Conservation (phyloP, 2,329 filamentous ascomycete species). For the Exophiala alcalophila region DNA sequence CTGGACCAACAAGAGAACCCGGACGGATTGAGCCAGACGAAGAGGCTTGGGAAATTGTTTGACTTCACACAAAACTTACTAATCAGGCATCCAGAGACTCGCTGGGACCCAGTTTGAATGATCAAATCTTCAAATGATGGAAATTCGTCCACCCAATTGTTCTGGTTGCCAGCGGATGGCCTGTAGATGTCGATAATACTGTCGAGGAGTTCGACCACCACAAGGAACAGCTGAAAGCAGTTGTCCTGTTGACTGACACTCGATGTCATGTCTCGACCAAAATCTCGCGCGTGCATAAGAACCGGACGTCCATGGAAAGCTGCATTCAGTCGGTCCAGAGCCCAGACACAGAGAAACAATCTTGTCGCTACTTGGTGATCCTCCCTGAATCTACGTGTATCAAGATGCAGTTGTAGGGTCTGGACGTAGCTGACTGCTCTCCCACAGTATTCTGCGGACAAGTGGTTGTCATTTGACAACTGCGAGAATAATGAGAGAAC, state of each 20-base stretch:
- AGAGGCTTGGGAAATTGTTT: too few relatives aligned
- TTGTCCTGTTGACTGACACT: slow-evolving; percentile 53
- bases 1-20: neutral
- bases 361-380: slow-evolving; percentile 33
- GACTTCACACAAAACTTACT: neutral
- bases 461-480: neutral
- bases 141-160: slow-evolving; percentile 32
- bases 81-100: slow-evolving; percentile 35
- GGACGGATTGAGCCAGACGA: too few relatives aligned
- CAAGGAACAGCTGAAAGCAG: slow-evolving; percentile 57
- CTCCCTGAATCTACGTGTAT: slow-evolving; percentile 9
- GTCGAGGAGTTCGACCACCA: slow-evolving; percentile 56
- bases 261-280: slow-evolving; percentile 53
- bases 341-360: slow-evolving; percentile 60
- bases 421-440: neutral
- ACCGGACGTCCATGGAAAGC: slow-evolving; percentile 60
- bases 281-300: slow-evolving; percentile 60
- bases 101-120: slow-evolving; percentile 18
- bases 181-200: slow-evolving; percentile 60
- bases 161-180: slow-evolving; percentile 41
- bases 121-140: slow-evolving; percentile 35
- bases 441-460: neutral
- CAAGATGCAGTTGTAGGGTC: slow-evolving; percentile 47
- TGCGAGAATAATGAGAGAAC: neutral
- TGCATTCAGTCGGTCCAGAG: slow-evolving; percentile 58